Evolutionary conservation across 2,329 filamentous ascomycete species (phyloP).

Genomic region (Paramyrothecium sp.): DNA sequence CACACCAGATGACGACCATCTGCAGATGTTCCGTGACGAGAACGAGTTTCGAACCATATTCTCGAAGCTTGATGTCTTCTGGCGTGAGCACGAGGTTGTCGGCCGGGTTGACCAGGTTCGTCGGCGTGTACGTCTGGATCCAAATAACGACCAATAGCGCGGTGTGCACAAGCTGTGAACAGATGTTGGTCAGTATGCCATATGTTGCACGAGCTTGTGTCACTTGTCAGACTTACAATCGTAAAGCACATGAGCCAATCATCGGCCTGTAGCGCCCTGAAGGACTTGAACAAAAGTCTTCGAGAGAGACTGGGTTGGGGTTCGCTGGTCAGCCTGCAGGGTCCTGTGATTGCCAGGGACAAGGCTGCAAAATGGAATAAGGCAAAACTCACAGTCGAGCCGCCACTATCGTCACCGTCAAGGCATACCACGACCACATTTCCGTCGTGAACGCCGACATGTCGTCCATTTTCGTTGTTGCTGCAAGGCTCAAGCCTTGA

Average conservation of each 20-base stretch:
- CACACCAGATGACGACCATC: constrained; percentile 53
- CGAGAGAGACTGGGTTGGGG: constrained; percentile 29
- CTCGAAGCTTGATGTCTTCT: constrained; percentile 36
- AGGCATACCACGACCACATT: constrained; percentile 40
- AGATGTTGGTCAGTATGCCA: not conserved
- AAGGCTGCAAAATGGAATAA: constrained; percentile 15
- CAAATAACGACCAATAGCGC: constrained; percentile 17
- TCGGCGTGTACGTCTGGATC: constrained; percentile 37
- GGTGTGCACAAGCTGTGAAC: constrained; percentile 13
- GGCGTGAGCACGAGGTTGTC: constrained; percentile 45
- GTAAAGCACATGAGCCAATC: constrained; percentile 55
- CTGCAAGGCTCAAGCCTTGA: constrained; percentile 59
- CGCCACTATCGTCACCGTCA: constrained; percentile 34
- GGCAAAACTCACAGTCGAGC: constrained; percentile 34
- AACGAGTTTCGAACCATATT: constrained; percentile 58
- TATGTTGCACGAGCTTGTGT: too few relatives aligned
- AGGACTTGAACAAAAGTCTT: constrained; percentile 36
- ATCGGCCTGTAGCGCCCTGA: constrained; percentile 47
- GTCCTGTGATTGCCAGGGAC: too few relatives aligned
- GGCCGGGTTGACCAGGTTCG: constrained; percentile 54
- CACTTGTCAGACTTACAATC: constrained; percentile 31
- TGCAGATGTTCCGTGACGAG: constrained; percentile 61
- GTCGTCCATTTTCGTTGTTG: constrained; percentile 16
- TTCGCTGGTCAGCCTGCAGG: not conserved
- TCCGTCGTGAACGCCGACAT: constrained; percentile 28